phyloP scores from a whole-genome alignment of 2,329 filamentous ascomycete species.

The Xenoacremonium recifei region DNA sequence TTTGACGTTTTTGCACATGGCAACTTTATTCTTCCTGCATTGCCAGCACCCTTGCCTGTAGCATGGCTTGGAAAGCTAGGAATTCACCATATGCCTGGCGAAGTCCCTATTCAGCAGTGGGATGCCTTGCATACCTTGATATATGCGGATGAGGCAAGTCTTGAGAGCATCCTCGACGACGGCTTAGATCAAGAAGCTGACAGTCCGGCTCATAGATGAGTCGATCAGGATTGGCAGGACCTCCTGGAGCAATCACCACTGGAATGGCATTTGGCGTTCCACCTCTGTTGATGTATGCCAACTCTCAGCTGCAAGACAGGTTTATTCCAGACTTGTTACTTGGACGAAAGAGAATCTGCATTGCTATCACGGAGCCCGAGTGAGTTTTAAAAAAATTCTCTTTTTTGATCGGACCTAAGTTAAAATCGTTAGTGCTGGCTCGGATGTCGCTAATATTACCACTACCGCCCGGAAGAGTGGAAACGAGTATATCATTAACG shows the following conservation, averaged over 20 bases:
- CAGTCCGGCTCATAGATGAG: conserved; percentile 56
- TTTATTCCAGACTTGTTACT: conserved; percentile 68
- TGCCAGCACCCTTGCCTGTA: conserved; percentile 68
- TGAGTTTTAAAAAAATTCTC: no score
- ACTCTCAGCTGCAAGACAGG: conserved; percentile 57
- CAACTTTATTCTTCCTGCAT: conserved; percentile 68
- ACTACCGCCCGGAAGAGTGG: conserved; percentile 63
- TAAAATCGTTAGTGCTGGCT: conserved; percentile 60
- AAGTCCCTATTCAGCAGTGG: conserved; percentile 69
- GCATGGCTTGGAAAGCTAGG: conserved; percentile 65
- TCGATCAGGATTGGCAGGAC: conserved; percentile 63
- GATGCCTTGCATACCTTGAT: conserved; percentile 71
- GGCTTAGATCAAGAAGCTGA: no score
- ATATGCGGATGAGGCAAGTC: conserved; percentile 56
- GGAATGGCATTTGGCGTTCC: conserved; percentile 73
- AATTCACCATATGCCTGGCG: conserved; percentile 64
- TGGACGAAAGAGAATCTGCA: conserved; percentile 66
- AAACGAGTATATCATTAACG: conserved; percentile 70
- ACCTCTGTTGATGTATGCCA: conserved; percentile 68
- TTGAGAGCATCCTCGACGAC: not conserved
- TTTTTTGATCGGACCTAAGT: no score
- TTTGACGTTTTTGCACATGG: conserved; percentile 62
- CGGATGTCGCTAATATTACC: conserved; percentile 70
- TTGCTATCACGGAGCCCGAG: conserved; percentile 76
- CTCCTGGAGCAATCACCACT: conserved; percentile 62